phyloP scores from a whole-genome alignment of 805 yeast genomes.

The Monosporozyma unispora region DNA sequence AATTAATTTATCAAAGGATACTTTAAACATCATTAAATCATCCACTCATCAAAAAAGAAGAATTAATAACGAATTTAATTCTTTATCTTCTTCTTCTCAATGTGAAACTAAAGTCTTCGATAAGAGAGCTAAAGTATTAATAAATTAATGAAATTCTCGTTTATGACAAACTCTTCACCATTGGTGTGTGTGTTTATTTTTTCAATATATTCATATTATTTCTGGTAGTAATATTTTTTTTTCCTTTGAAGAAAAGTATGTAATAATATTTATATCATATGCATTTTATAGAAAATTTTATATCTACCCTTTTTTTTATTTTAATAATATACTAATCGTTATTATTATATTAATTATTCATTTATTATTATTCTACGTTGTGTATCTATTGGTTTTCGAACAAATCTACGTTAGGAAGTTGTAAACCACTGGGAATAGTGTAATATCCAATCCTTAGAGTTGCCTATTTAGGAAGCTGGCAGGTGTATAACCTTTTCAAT shows the following conservation, averaged over 20 bases:
- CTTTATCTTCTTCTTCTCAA: background rate
- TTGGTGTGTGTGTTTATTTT: no score
- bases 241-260: background rate
- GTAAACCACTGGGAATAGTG: no score
- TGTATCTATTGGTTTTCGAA: no score
- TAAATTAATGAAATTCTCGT: background rate
- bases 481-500: no score
- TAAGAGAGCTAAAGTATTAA: background rate
- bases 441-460: no score
- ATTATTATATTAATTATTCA: no score
- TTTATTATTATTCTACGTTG: background rate
- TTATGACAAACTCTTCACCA: no score
- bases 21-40: background rate
- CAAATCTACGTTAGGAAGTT: no score
- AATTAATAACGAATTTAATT: background rate
- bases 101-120: background rate
- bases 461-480: no score
- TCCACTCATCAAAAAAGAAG: background rate
- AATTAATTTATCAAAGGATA: background rate
- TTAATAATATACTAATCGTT: no score
- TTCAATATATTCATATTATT: background rate
- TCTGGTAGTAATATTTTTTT: background rate
- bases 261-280: background rate
- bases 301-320: background rate
- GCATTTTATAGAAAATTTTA: conserved; percentile 1